Percentiles rank a stretch among this genome's conserved stretches.
Conservation (phyloP, 306 rosid species). For the Carpinus fangiana region DNA sequence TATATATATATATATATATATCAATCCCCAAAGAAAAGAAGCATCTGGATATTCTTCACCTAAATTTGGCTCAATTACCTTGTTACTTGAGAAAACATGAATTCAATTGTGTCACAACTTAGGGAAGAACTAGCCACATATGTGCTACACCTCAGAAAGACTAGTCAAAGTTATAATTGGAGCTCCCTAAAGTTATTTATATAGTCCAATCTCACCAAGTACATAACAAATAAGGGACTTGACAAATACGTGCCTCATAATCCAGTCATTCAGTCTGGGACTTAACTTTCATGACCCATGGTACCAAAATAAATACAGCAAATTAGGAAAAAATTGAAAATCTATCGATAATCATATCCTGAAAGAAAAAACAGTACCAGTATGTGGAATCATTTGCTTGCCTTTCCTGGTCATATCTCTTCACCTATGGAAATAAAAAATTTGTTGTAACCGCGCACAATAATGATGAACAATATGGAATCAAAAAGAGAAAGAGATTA, state of each 20-base stretch:
- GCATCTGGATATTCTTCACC: neutral
- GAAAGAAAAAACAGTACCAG: constrained; percentile 56
- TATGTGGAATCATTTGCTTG: constrained; percentile 88
- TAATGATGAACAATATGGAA: no score
- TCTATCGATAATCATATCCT: neutral
- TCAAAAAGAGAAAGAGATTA: no score
- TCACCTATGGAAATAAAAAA: constrained; percentile 54
- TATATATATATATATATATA: neutral
- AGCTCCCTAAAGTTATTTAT: no score
- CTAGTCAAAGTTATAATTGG: no score
- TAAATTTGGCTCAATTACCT: neutral
- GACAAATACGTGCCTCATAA: no score
- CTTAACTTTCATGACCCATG: no score
- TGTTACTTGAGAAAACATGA: neutral
- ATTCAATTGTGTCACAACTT: neutral
- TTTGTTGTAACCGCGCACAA: no score
- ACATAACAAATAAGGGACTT: no score
- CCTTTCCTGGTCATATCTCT: constrained; percentile 85
- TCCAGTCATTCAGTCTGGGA: no score
- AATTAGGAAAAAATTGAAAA: neutral
- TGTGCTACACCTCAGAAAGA: no score
- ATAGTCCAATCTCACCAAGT: no score
- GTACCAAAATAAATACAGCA: neutral
- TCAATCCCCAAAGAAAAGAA: neutral
- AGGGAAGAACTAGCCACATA: no score